phyloP scores from a whole-genome alignment of 2,329 filamentous ascomycete species.

The Pseudocercospora ulei region DNA sequence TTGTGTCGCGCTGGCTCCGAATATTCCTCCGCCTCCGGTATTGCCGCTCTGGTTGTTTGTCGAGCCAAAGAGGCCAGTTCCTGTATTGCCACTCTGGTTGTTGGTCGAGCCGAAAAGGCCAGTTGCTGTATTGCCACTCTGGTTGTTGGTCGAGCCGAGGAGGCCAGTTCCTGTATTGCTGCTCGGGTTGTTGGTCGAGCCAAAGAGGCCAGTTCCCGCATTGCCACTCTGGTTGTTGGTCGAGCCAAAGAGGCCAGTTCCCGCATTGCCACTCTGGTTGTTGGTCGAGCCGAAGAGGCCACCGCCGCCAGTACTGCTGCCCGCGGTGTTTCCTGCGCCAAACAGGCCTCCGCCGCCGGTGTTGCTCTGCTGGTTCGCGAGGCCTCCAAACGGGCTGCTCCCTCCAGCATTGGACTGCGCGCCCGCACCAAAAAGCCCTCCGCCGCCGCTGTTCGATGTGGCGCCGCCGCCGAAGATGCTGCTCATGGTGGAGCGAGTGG shows the following conservation, averaged over 20 bases:
- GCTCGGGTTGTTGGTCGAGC: slow-evolving; percentile 8
- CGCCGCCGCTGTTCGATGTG: neutral
- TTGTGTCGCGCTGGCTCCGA: slow-evolving; percentile 13
- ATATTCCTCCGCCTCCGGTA: slow-evolving; percentile 15
- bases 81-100: slow-evolving; percentile 11
- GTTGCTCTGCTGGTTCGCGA: slow-evolving; percentile 4
- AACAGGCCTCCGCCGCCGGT: slow-evolving; percentile 10
- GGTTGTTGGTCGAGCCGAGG: too few relatives aligned
- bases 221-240: slow-evolving; percentile 8
- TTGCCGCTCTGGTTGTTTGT: slow-evolving; percentile 12
- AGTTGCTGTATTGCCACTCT: neutral
- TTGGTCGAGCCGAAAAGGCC: too few relatives aligned
- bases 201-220: slow-evolving; percentile 13
- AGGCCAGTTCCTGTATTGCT: neutral
- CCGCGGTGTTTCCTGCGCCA: slow-evolving; percentile 6
- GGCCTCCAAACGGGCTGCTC: too few relatives aligned
- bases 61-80: slow-evolving; percentile 16
- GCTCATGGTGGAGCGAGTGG: slow-evolving; percentile 22
- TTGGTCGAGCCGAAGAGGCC: slow-evolving; percentile 9
- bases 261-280: slow-evolving; percentile 3
- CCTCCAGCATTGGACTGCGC: too few relatives aligned
- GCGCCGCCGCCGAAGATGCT: slow-evolving; percentile 20
- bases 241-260: slow-evolving; percentile 15
- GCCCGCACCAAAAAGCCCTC: slow-evolving; percentile 5
- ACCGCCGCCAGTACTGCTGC: neutral